phyloP scores from a whole-genome alignment of 164 flowering plant genomes.

The Amborella trichopoda region DNA sequence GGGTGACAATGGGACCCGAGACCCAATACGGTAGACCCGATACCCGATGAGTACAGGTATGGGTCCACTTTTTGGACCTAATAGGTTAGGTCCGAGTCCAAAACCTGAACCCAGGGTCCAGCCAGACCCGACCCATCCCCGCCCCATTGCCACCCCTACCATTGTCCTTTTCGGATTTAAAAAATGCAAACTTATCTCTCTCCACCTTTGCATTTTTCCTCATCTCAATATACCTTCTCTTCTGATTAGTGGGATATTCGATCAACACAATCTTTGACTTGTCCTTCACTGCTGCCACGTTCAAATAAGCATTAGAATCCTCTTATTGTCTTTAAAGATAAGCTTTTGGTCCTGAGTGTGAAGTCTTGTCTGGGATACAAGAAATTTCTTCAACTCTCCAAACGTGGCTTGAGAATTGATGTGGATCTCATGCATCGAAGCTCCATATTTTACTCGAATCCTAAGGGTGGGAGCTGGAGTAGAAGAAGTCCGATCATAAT shows the following conservation, averaged over 20 bases:
- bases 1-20: too few relatives aligned
- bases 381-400: conserved; percentile 86
- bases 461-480: conserved; percentile 46
- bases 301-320: conserved; percentile 64
- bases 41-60: too few relatives aligned
- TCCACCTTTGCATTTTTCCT: conserved; percentile 65
- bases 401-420: conserved; percentile 63
- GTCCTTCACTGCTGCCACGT: conserved; percentile 65
- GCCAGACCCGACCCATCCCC: too few relatives aligned
- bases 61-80: too few relatives aligned
- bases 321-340: conserved; percentile 71
- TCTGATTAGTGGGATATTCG: conserved; percentile 76
- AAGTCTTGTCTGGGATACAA: conserved; percentile 62
- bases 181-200: too few relatives aligned
- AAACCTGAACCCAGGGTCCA: too few relatives aligned
- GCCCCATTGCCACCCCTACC: too few relatives aligned
- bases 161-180: too few relatives aligned
- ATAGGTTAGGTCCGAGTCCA: too few relatives aligned
- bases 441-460: conserved; percentile 57
- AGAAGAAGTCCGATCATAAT: conserved; percentile 21
- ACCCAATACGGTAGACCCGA: too few relatives aligned
- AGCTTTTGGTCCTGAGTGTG: conserved; percentile 81
- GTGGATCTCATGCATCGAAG: too few relatives aligned
- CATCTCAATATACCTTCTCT: conserved; percentile 68
- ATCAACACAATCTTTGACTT: conserved; percentile 58